Conservation (phyloP, 2,329 filamentous ascomycete genomes). For the Thelonectria rubi region DNA sequence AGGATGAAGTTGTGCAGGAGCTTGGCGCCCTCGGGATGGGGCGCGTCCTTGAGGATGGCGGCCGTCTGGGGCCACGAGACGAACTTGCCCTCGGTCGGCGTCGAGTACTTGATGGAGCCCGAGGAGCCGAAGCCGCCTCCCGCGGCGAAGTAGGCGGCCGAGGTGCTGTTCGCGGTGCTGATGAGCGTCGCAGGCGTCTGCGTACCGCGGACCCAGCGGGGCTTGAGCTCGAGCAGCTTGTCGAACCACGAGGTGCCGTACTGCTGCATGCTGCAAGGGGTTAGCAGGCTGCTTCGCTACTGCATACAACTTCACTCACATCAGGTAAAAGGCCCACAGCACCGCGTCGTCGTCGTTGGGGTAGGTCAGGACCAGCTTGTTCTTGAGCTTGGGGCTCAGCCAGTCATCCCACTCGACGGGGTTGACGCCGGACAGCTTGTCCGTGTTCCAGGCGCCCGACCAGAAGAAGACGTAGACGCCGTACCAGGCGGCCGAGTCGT, state of each 20-base stretch:
- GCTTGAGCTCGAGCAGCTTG: slow-evolving; percentile 56
- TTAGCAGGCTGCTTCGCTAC: not conserved
- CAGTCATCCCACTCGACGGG: slow-evolving; percentile 53
- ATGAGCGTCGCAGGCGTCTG: slow-evolving; percentile 53
- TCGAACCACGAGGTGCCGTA: slow-evolving; percentile 59
- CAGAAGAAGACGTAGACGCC: slow-evolving; percentile 52
- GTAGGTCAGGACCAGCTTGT: slow-evolving; percentile 63
- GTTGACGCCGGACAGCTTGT: slow-evolving; percentile 43
- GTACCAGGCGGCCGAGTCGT: slow-evolving; percentile 49
- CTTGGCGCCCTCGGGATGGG: slow-evolving; percentile 61
- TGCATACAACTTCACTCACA: slow-evolving; percentile 48
- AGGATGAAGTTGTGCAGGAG: slow-evolving; percentile 59
- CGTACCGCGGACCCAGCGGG: slow-evolving; percentile 62
- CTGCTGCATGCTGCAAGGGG: slow-evolving; percentile 45
- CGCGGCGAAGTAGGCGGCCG: slow-evolving; percentile 49
- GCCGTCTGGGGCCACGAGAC: slow-evolving; percentile 59
- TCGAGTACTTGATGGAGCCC: slow-evolving; percentile 35
- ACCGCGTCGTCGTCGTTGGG: slow-evolving; percentile 68
- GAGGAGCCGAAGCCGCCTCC: slow-evolving; percentile 29
- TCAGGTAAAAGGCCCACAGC: slow-evolving; percentile 58
- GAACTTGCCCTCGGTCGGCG: slow-evolving; percentile 52
- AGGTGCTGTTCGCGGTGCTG: slow-evolving; percentile 39
- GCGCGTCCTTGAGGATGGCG: slow-evolving; percentile 58
- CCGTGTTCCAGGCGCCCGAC: slow-evolving; percentile 44
- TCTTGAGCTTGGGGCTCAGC: slow-evolving; percentile 59